Evolutionary conservation across 75 land plant species (phyloP).

Genomic region (Pinus albicaulis): DNA sequence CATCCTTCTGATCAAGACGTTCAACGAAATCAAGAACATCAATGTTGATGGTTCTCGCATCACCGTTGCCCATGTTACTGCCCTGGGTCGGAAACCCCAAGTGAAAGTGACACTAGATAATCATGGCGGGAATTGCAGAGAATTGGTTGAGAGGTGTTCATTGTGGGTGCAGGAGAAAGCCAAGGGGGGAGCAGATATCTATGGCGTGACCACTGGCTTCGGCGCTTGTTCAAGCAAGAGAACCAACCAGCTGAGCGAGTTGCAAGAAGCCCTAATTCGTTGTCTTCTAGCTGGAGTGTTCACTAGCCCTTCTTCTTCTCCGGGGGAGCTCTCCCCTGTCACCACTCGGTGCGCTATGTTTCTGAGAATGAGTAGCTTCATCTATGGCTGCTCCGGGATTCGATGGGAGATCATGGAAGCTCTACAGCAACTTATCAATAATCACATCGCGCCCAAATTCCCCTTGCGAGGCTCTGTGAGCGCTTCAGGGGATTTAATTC

Average conservation of each 20-base stretch:
- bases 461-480: slow-evolving; percentile 64
- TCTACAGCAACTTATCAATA: slow-evolving; percentile 51
- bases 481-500: slow-evolving; percentile 72
- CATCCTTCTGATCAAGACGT: slow-evolving; percentile 5
- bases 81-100: slow-evolving; percentile 19
- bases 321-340: slow-evolving; percentile 1
- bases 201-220: too few relatives aligned
- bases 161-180: slow-evolving; percentile 21
- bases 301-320: not conserved
- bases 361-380: slow-evolving; percentile 60
- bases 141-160: slow-evolving; percentile 19
- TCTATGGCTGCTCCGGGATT: slow-evolving; percentile 80
- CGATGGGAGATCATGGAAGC: slow-evolving; percentile 69
- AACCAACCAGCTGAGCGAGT: too few relatives aligned
- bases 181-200: too few relatives aligned
- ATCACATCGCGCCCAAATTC: slow-evolving; percentile 49
- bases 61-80: not conserved
- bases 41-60: slow-evolving; percentile 17
- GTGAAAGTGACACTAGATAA: slow-evolving; percentile 15
- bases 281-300: slow-evolving; percentile 30
- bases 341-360: slow-evolving; percentile 66
- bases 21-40: not conserved
- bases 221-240: too few relatives aligned
- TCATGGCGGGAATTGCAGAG: not conserved
- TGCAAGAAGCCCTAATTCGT: slow-evolving; percentile 36